These are phyloP conservation scores for Schrenkiella parvula DNA, from an alignment of 345 rosid genomes.

Conservation along the genomic window DNA sequence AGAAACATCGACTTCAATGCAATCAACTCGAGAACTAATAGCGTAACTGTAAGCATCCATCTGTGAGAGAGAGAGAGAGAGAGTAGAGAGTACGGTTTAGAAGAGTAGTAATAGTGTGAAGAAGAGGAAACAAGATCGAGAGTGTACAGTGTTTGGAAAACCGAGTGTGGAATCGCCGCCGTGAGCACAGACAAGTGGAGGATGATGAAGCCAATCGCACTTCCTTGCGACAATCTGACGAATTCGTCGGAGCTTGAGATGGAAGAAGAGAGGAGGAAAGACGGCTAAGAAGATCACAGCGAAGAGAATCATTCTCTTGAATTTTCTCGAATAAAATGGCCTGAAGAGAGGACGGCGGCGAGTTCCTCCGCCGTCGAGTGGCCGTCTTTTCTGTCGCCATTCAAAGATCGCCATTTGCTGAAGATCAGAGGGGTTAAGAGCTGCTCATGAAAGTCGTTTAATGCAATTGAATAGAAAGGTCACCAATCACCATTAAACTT, in stretches of 20 bases:
- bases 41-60: constrained; percentile 73
- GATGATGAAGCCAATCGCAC: constrained; percentile 78
- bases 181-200: constrained; percentile 98
- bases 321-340: constrained; percentile 31
- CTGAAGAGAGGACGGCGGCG: constrained; percentile 26
- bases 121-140: constrained; percentile 14
- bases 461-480: not conserved
- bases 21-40: constrained; percentile 71
- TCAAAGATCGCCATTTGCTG: constrained; percentile 27
- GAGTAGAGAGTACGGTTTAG: constrained; percentile 10
- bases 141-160: constrained; percentile 65
- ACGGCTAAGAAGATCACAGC: constrained; percentile 57
- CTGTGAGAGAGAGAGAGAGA: constrained; percentile 36
- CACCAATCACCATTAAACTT: not conserved
- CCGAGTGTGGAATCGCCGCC: constrained; percentile 88
- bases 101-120: not conserved
- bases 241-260: constrained; percentile 68
- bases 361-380: constrained; percentile 32
- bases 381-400: constrained; percentile 30
- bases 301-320: constrained; percentile 51
- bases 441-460: not conserved
- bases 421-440: not conserved
- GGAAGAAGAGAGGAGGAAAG: constrained; percentile 82
- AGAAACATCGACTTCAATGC: constrained; percentile 92
- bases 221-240: constrained; percentile 48